Evolutionary conservation across 1,139 yeast species (phyloP).

Genomic region (Pneumocystis jirovecii): DNA sequence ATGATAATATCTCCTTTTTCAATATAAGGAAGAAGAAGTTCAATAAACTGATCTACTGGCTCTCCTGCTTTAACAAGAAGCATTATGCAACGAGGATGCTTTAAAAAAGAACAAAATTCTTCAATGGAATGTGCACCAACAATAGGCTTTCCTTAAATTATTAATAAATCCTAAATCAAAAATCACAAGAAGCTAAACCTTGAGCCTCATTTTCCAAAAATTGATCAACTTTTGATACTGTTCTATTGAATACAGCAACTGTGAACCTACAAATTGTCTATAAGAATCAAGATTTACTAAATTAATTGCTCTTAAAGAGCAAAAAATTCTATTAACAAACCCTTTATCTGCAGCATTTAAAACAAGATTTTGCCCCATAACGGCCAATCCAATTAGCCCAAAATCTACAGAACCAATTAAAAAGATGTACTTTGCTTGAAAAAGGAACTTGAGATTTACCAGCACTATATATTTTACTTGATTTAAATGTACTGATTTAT

Average conservation of each 20-base stretch:
- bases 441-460: conserved; percentile 9
- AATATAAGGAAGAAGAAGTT: conserved; percentile 73
- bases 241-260: conserved; percentile 97
- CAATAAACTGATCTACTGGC: conserved; percentile 86
- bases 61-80: conserved; percentile 91
- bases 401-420: conserved; percentile 36
- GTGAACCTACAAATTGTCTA: not conserved
- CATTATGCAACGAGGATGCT: conserved; percentile 93
- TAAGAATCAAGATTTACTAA: not conserved
- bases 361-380: conserved; percentile 90
- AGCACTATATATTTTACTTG: conserved; percentile 12
- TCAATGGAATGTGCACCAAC: conserved; percentile 88
- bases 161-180: not conserved
- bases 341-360: conserved; percentile 98
- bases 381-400: conserved; percentile 99
- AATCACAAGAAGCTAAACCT: conserved; percentile 31
- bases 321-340: conserved; percentile 23
- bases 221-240: conserved; percentile 85
- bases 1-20: conserved; percentile 97
- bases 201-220: conserved; percentile 90
- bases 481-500: conserved; percentile 9
- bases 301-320: not conserved
- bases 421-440: not conserved
- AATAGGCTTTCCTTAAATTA: conserved; percentile 42
- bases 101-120: conserved; percentile 76